Base-by-base conservation (phyloP, 2,329 filamentous ascomycete species). In the Helicocarpus griseus region DNA sequence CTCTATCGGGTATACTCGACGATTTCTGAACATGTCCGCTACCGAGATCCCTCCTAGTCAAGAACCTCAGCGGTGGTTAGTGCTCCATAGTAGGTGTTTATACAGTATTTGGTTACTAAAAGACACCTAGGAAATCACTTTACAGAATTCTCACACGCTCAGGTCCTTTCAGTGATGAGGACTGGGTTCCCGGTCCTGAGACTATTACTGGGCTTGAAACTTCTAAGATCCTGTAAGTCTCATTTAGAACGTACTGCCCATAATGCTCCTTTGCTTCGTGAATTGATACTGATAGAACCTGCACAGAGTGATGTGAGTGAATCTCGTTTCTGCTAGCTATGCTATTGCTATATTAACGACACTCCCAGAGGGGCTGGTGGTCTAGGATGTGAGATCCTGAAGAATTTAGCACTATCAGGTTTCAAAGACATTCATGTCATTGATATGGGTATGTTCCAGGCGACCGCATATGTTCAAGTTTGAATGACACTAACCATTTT, bases 371-470 rank as follows among this genome's bases (percentile, higher is more conserved):
- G 93, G 53, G 93, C 93, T 53, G 93, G 93, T 56, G 93, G 93
- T 9, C 72, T 98, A 54, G 93, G 93, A 58, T 98, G 93, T 63
- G 93, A 98, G 67, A 95, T 98, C 41, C 75, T 98, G 49, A 98
- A 98, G 75, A 89, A 98, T 63, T 78, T 98, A 31, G 93, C 93
- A 39, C 78, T 98, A 49, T 96, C 91, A 1, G 89, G 90, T 26
- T 98, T 98, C 75, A 94, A 87, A 69, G 82, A 95, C 63, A 96
- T 98, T 59, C 89, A 98, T 73, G 93, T 98, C 53, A 97, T 98
- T 62, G 93, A 98, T 72, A 98, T 98, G 93, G 88, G 86, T 86
- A 71, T 53, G 76, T 65, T n/a, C 14, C 36, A 26, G 19, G 28
- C 22, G n/a, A 9, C 35, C n/a, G n/a, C n/a, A n/a, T n/a, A n/a